Percentiles rank a stretch among this genome's conserved stretches.
phyloP scores from a whole-genome alignment of 179 eudicot genomes.

The Vitellaria paradoxa region DNA sequence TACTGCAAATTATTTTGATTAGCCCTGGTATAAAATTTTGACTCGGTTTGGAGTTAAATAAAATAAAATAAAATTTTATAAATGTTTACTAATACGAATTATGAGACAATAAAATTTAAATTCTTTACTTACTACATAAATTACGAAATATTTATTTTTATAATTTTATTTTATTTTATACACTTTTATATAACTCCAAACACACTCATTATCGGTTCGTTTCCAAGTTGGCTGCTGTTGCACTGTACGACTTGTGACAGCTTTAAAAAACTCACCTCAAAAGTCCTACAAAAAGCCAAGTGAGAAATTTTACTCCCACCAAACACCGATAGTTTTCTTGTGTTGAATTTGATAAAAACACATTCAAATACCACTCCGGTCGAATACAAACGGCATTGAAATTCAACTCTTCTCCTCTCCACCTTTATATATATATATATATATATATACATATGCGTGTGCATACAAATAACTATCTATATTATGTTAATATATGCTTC shows the following conservation, averaged over 20 bases:
- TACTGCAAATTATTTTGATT: neutral
- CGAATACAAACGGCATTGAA: conserved; percentile 17
- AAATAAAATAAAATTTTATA: too few species aligned
- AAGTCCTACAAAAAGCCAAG: neutral
- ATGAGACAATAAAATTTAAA: too few species aligned
- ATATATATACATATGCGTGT: too few species aligned
- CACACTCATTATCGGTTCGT: too few species aligned
- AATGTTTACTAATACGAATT: too few species aligned
- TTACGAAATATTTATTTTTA: too few species aligned
- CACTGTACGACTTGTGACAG: neutral
- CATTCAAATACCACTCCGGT: neutral
- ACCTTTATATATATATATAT: too few species aligned
- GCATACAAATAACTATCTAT: neutral
- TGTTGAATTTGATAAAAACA: neutral
- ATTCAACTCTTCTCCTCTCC: conserved; percentile 6
- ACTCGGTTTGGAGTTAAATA: too few species aligned
- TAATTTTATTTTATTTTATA: too few species aligned
- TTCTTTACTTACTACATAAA: too few species aligned
- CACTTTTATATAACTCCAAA: too few species aligned
- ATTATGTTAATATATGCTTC: too few species aligned
- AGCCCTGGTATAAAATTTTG: neutral
- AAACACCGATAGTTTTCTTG: neutral
- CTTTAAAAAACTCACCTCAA: neutral
- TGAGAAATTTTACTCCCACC: neutral
- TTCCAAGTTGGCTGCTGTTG: conserved; percentile 17